Evolutionary conservation across 805 yeast genomes (phyloP), one percentile per base, ranked within the genome.

Genomic region (Wickerhamomyces chambardii): DNA sequence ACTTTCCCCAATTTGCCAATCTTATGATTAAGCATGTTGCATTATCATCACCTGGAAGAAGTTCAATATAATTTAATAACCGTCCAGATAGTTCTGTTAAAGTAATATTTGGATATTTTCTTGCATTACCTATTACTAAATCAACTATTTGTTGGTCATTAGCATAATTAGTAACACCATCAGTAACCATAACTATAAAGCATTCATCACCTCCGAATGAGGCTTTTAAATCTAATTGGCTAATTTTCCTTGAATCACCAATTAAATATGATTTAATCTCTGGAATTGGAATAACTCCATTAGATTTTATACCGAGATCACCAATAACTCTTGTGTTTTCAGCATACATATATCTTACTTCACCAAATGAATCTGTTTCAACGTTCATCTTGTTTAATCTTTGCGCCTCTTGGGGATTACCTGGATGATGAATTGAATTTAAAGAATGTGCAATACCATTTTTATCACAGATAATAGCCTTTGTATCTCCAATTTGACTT

Each of bases 281-380:
- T 0, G 98, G 98, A 59, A 92, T 97, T 12, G 96, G 85, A 0
- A 89, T 68, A 2, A 92, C 76, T 1, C 98, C 98, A 53, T 76
- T 73, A 27, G 79, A 68, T 56, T 92, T 92, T 36, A 78, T 95
- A 18, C 68, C 64, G 14, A 78, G 50, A 58, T 92, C 98, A 29
- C 98, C 98, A 67, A 92, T 92, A 1, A 96, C 70, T 44, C 98
- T 69, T 2, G 98, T 92, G 51, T 92, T 92, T 17, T 97, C 95
- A 51, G 78, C 80, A 27, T 83, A 73, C 37, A 74, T 48, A 48
- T 79, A 89, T 38, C 97, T 55, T 50, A 83, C 85, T 50, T 87
- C 95, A 6, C 98, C 98, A 63, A 89, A 90, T 4, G 96, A 81
- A 54, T 90, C 97, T 6, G 83, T 77, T 50, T 81, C 73, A 38